Evolutionary conservation across 2,329 filamentous ascomycete genomes (phyloP), one percentile per base, ranked within the genome.

Genomic region (Colletotrichum nymphaeae): DNA sequence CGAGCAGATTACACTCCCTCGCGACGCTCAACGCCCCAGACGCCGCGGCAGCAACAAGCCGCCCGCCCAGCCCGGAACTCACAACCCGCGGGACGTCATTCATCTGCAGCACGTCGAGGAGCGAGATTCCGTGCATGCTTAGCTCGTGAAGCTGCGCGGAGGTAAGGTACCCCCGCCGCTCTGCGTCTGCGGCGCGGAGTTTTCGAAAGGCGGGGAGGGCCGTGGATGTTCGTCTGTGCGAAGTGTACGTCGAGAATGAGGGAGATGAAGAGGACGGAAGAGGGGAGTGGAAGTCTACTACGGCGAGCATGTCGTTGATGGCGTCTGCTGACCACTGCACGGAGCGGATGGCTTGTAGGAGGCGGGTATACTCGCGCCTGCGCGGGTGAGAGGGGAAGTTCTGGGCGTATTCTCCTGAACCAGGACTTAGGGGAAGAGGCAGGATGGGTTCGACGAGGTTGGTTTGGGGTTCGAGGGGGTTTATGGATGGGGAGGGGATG

Each of bases 181-280:
- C 35, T 4, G 63, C 57, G 46, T 69, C 63, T 5, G 49, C 56
- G 14, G 59, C 32, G 19, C 57, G 46, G 12, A 63, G 28, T 58
- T 75, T 75, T 30, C 73, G 70, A 49, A 74, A 68, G 26, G 57
- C 53, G 37, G 62, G 55, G 16, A 72, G 32, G 32, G 67, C 42
- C 55, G 35, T n/a, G 5, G 70, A 63, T 46, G 12, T 8, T 14
- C 60, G 60, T 8, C 16, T 37, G 66, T 37, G 22, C n/a, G 14
- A 8, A 26, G n/a, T 22, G 42, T n/a, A n/a, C n/a, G 30, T 22
- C 35, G 46, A 26, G 42, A 26, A 49, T 19, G 37, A 14, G 1
- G 28, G 59, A 37, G n/a, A 49, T 19, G 37, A n/a, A n/a, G 28
- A 49, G 28, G n/a, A 35, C 6, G 35, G 32, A 14, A 12, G 8